Conservation (phyloP, 352 stramenopile genomes). For the Globisporangium middletonii region DNA sequence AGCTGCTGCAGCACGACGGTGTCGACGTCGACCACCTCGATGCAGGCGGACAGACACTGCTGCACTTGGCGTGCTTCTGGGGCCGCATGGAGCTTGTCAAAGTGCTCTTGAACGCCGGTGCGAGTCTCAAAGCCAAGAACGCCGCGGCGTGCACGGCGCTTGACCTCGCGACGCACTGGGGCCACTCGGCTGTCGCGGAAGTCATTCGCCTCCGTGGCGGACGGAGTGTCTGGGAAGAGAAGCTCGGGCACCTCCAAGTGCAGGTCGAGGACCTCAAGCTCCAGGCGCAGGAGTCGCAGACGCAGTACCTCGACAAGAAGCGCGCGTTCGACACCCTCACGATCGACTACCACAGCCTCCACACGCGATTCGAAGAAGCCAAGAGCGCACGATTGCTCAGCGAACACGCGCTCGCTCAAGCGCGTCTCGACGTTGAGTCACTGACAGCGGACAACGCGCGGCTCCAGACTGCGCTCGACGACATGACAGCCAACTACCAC, state of each 20-base stretch:
- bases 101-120: conserved; percentile 44
- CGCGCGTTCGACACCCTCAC: conserved; percentile 15
- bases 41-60: conserved; percentile 59
- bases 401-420: conserved; percentile 5
- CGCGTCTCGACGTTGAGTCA: conserved; percentile 2
- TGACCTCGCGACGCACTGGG: conserved; percentile 70
- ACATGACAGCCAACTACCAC: conserved; percentile 19
- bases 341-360: conserved; percentile 28
- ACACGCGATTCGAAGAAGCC: conserved; percentile 41
- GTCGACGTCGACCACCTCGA: conserved; percentile 73
- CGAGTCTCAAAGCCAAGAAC: conserved; percentile 71
- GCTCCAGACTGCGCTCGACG: conserved; percentile 8
- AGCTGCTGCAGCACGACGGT: conserved; percentile 28
- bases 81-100: conserved; percentile 61
- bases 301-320: conserved; percentile 21
- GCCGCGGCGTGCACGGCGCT: conserved; percentile 58
- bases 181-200: conserved; percentile 61
- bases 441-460: conserved; percentile 10
- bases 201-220: conserved; percentile 59
- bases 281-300: conserved; percentile 22
- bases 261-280: conserved; percentile 50
- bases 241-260: conserved; percentile 58
- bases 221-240: conserved; percentile 70
- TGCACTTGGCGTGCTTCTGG: conserved; percentile 74
- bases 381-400: conserved; percentile 23